Evolutionary conservation across 2,329 filamentous ascomycete species (phyloP).

Genomic region (Cladophialophora psammophila): DNA sequence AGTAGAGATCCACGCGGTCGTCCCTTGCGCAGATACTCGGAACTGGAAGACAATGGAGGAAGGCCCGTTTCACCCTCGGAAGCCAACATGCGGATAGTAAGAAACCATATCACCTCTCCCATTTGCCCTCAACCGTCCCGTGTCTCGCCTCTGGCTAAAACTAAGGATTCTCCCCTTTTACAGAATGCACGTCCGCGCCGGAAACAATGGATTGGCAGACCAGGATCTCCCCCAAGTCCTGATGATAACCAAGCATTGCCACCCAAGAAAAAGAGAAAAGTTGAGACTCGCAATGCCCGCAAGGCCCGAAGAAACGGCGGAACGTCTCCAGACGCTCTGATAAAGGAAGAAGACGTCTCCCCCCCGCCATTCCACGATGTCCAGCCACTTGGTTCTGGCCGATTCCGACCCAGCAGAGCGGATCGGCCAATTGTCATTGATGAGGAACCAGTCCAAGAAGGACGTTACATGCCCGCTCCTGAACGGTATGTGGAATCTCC

Average conservation of each 20-base stretch:
- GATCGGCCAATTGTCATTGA: conserved; percentile 58
- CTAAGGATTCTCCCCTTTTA: conserved; percentile 60
- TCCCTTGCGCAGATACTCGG: conserved; percentile 40
- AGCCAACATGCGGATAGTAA: conserved; percentile 68
- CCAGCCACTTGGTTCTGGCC: conserved; percentile 50
- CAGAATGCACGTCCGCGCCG: conserved; percentile 61
- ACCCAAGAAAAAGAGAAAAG: conserved; percentile 60
- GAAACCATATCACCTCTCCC: conserved; percentile 75
- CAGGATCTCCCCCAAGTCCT: conserved; percentile 48
- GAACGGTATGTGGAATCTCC: conserved; percentile 40
- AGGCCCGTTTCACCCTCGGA: conserved; percentile 35
- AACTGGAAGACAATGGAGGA: conserved; percentile 37
- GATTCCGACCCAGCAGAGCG: conserved; percentile 47
- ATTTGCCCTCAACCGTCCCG: conserved; percentile 78
- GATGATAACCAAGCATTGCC: conserved; percentile 49
- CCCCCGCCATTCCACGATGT: conserved; percentile 63
- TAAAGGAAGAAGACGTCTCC: conserved; percentile 70
- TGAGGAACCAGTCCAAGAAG: conserved; percentile 46
- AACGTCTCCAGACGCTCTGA: conserved; percentile 57
- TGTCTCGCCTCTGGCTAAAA: conserved; percentile 64
- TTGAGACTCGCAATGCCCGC: conserved; percentile 46
- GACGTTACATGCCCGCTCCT: conserved; percentile 37
- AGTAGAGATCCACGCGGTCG: conserved; percentile 39
- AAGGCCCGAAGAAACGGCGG: conserved; percentile 42
- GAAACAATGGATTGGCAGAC: conserved; percentile 45